phyloP scores from a whole-genome alignment of 306 rosid genomes.

The Inga oerstediana region DNA sequence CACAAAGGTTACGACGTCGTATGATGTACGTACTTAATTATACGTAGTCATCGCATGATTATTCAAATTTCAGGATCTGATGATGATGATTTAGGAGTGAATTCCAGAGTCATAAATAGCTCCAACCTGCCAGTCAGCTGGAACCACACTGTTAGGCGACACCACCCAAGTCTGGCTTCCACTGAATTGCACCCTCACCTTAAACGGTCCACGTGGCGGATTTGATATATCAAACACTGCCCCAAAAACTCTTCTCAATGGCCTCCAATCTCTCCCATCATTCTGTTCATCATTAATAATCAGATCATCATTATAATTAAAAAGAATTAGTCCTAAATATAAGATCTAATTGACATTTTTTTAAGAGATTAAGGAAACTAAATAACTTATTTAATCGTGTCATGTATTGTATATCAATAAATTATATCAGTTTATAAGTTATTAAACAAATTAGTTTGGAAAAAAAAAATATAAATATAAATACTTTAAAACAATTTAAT shows the following conservation, averaged over 20 bases:
- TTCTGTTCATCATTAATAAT: too few species aligned
- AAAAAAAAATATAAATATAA: too few species aligned
- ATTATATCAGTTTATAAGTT: too few species aligned
- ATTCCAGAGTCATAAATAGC: conserved; percentile 57
- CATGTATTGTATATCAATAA: too few species aligned
- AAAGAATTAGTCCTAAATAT: too few species aligned
- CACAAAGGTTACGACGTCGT: neutral
- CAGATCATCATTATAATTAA: too few species aligned
- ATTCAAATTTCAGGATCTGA: neutral
- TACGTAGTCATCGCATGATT: too few species aligned
- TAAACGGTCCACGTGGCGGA: conserved; percentile 56
- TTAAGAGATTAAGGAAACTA: too few species aligned
- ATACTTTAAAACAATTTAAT: too few species aligned
- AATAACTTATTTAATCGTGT: too few species aligned
- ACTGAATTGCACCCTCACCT: conserved; percentile 62
- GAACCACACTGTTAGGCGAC: conserved; percentile 48
- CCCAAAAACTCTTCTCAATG: conserved; percentile 64
- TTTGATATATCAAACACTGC: conserved; percentile 63
- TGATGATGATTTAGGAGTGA: conserved; percentile 17
- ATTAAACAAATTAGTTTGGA: too few species aligned
- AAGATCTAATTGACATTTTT: too few species aligned
- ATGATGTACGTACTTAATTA: neutral
- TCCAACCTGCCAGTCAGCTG: conserved; percentile 72
- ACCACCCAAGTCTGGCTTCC: conserved; percentile 59
- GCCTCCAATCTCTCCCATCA: conserved; percentile 45